Conservation (phyloP, 2,329 filamentous ascomycete species). For the Elsinoe australis region DNA sequence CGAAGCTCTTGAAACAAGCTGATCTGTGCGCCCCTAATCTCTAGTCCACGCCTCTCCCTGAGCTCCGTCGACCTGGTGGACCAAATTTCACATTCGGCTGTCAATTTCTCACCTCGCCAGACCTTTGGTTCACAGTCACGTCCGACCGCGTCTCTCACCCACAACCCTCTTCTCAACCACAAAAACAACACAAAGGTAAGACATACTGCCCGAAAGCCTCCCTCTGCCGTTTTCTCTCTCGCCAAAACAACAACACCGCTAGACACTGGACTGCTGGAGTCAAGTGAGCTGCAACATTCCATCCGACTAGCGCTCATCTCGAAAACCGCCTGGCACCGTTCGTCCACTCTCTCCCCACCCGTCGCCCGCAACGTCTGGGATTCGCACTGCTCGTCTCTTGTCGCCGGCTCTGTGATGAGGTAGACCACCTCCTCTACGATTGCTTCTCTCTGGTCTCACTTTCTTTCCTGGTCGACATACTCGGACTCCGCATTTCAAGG, state of each 20-base stretch:
- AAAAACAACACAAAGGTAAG: conserved; percentile 14
- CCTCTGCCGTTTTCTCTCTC: not conserved
- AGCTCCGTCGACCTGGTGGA: conserved; percentile 13
- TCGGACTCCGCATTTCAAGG: not conserved
- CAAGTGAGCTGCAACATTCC: conserved; percentile 11
- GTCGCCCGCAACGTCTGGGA: conserved; percentile 11
- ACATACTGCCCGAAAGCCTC: conserved; percentile 1
- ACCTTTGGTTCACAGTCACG: conserved; percentile 14
- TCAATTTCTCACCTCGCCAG: conserved; percentile 9
- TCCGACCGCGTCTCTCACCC: conserved; percentile 8
- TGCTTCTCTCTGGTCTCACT: conserved; percentile 3
- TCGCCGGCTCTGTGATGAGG: conserved; percentile 1
- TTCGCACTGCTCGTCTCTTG: conserved; percentile 2
- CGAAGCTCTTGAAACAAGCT: conserved; percentile 15
- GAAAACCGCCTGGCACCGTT: conserved; percentile 16
- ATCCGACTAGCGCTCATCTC: conserved; percentile 11
- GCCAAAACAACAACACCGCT: conserved; percentile 9
- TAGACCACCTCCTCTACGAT: not conserved
- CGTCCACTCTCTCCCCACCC: conserved; percentile 9
- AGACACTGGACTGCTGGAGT: not conserved
- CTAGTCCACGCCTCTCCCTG: conserved; percentile 13
- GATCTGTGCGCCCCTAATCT: conserved; percentile 14
- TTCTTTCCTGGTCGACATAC: too few species aligned
- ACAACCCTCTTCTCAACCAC: not conserved
- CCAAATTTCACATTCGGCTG: conserved; percentile 9